Conservation (phyloP, 495 filamentous ascomycete genomes). For the Penicillium herquei region DNA sequence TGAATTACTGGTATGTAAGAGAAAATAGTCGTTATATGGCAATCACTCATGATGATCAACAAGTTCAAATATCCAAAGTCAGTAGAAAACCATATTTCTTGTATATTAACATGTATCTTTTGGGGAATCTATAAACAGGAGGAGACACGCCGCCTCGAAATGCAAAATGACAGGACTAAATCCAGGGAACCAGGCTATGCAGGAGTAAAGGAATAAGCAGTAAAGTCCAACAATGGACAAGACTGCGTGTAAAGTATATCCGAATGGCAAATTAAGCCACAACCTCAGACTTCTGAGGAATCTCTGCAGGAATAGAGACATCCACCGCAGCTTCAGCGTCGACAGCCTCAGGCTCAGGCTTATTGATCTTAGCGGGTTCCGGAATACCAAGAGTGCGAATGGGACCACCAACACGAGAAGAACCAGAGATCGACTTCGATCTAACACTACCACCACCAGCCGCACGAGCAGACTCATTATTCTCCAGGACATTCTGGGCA, state of each 20-base stretch:
- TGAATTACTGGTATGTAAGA: too few species aligned
- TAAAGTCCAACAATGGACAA: background rate
- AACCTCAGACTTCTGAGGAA: conserved; percentile 25
- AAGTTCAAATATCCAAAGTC: too few species aligned
- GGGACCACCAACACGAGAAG: conserved; percentile 30
- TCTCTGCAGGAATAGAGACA: conserved; percentile 20
- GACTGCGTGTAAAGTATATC: background rate
- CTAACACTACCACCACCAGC: conserved; percentile 35
- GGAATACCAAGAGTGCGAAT: conserved; percentile 42
- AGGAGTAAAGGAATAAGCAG: conserved; percentile 9
- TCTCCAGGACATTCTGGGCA: conserved; percentile 53
- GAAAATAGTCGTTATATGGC: too few species aligned
- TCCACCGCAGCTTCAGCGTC: conserved; percentile 12
- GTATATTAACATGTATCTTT: conserved; percentile 16
- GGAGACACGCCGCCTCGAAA: conserved; percentile 9
- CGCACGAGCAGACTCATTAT: conserved; percentile 46
- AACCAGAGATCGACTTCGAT: conserved; percentile 28
- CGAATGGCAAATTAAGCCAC: conserved; percentile 15
- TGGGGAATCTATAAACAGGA: conserved; percentile 18
- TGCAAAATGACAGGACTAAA: conserved; percentile 14
- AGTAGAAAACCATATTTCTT: background rate
- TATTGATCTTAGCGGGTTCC: conserved; percentile 21
- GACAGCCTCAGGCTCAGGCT: conserved; percentile 10
- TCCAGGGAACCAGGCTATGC: conserved; percentile 25
- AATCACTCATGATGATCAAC: too few species aligned